Evolutionary conservation across 2,329 filamentous ascomycete genomes (phyloP).

Genomic region (Colletotrichum cereale): DNA sequence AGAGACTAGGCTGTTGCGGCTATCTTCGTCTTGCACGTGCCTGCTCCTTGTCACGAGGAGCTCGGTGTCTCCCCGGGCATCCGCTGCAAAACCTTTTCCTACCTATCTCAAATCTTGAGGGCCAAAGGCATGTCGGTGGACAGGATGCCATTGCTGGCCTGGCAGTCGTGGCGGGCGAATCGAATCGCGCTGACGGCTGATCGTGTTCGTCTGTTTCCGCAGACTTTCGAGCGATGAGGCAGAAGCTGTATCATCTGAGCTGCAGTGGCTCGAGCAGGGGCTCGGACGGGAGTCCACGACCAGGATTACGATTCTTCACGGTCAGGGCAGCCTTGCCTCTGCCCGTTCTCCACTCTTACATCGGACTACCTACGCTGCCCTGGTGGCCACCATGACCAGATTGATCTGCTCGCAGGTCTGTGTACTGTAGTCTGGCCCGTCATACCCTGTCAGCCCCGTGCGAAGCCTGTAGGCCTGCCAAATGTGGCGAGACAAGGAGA

Average conservation of each 20-base stretch:
- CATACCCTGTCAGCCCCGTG: constrained; percentile 22
- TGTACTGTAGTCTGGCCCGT: constrained; percentile 3
- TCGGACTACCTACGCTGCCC: constrained; percentile 27
- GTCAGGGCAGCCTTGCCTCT: constrained; percentile 18
- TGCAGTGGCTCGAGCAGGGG: constrained; percentile 29
- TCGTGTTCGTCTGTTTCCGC: constrained; percentile 40
- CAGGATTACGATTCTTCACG: constrained; percentile 14
- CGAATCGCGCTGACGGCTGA: constrained; percentile 15
- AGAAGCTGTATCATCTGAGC: constrained; percentile 37
- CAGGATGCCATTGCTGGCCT: constrained; percentile 16
- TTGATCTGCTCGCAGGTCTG: not conserved
- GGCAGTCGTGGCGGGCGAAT: constrained; percentile 20
- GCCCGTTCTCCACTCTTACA: constrained; percentile 26
- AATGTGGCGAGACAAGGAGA: constrained; percentile 12
- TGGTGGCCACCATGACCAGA: constrained; percentile 23
- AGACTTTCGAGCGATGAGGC: constrained; percentile 36
- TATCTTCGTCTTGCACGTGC: constrained; percentile 37
- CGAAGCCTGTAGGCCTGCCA: constrained; percentile 19
- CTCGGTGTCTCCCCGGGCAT: constrained; percentile 23
- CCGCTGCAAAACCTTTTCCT: constrained; percentile 7
- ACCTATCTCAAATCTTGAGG: constrained; percentile 15
- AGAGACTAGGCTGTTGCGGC: constrained; percentile 10
- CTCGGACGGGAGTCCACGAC: constrained; percentile 14
- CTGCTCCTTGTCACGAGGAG: constrained; percentile 9
- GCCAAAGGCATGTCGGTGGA: constrained; percentile 6